Evolutionary conservation across 2,329 filamentous ascomycete genomes (phyloP), one percentile per base, ranked within the genome.

Genomic region (Ceratocystis papillata): DNA sequence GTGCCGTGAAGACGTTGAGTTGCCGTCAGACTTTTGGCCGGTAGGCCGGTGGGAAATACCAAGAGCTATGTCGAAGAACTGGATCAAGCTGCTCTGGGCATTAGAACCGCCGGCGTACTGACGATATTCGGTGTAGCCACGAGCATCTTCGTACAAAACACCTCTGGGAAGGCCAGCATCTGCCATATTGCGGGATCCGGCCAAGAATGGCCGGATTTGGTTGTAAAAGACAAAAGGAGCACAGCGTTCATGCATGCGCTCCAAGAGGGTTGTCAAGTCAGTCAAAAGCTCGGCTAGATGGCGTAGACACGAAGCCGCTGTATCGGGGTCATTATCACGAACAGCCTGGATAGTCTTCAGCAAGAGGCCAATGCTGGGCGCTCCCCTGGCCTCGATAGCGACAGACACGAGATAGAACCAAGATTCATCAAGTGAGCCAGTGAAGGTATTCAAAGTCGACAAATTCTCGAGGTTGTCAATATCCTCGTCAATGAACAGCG

Each of bases 391-490:
- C 77, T 99, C 94, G 69, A 99, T 96, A 69, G 93, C 94, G 2
- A 96, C 89, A 0, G 91, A 96, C 64, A 97, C 85, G 12, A 99
- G 81, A 74, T 97, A 99, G 74, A 99, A 99, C 94, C 94, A 99
- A 69, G 94, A 96, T 77, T 99, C 94, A 73, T 99, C 94, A 65
- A 96, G 80, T 6, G 91, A 92, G 63, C 94, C 94, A 17, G 94
- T 97, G 73, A 96, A 95, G 17, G 94, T 96, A 72, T 86, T 85
- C 68, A 97, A 80, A 1, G 90, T 94, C 50, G 90, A 86, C 66
- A 99, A 81, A 72, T 99, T 97, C 72, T 94, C 87, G 59, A 97
- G 81, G 69, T 85, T 85, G 72, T 95, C 90, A 67, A 94, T 84
- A 45, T 83, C 82, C 75, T 96, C 92, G 69, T 90, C 84, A 68